These are phyloP conservation scores for Butyriboletus loyo DNA, from an alignment of 768 basidiomycete species.

Conservation along the genomic window DNA sequence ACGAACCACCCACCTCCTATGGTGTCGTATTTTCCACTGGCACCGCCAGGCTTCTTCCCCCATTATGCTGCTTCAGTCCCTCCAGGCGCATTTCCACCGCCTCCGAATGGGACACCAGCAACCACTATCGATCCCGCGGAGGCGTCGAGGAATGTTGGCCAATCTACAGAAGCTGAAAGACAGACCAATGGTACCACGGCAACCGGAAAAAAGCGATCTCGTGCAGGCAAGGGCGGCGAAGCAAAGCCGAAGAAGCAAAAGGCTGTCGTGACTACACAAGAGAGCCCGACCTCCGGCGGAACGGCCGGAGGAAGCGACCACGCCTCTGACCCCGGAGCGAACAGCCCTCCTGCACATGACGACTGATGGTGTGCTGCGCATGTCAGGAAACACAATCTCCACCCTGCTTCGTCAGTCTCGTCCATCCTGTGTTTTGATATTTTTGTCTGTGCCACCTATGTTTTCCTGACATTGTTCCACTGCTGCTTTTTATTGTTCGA, in stretches of 20 bases:
- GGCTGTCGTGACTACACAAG: slow-evolving; percentile 4
- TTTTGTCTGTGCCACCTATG: slow-evolving; percentile 11
- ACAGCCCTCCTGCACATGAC: slow-evolving; percentile 25
- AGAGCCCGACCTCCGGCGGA: slow-evolving; percentile 22
- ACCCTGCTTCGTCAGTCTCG: not conserved
- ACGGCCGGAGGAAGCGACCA: slow-evolving; percentile 28
- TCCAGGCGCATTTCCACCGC: slow-evolving; percentile 32
- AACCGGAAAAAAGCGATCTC: slow-evolving; percentile 29
- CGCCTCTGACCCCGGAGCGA: slow-evolving; percentile 21
- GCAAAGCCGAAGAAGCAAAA: slow-evolving; percentile 35
- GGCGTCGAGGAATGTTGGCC: slow-evolving; percentile 22
- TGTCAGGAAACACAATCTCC: not conserved
- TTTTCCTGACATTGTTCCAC: not conserved
- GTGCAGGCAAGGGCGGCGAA: slow-evolving; percentile 29
- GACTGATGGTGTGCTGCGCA: slow-evolving; percentile 16
- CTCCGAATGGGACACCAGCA: slow-evolving; percentile 23
- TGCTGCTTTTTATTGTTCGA: slow-evolving; percentile 2
- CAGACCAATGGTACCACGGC: slow-evolving; percentile 16
- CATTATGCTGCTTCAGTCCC: slow-evolving; percentile 29
- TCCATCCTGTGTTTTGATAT: slow-evolving; percentile 7
- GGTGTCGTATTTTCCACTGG: slow-evolving; percentile 36
- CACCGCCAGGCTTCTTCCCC: slow-evolving; percentile 41
- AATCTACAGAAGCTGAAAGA: slow-evolving; percentile 16
- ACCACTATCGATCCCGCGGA: slow-evolving; percentile 27
- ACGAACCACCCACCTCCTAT: slow-evolving; percentile 28